A percentile compares a stretch with the other conserved stretches of the same genome.
These are phyloP conservation scores for Colletotrichum sp. DNA, from an alignment of 2,329 filamentous ascomycete genomes.

Conservation along the genomic window DNA sequence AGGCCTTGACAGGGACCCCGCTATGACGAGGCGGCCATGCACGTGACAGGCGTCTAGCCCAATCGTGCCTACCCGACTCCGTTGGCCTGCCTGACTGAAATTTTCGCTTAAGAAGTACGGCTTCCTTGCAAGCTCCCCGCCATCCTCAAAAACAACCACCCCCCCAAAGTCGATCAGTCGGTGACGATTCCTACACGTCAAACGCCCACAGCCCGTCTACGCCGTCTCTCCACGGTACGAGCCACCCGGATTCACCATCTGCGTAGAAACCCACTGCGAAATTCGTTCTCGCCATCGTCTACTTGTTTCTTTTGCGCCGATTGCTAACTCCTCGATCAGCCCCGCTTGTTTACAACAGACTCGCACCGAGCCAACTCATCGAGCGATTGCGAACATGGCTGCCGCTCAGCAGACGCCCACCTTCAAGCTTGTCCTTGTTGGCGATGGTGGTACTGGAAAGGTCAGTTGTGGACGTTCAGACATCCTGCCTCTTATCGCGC, in stretches of 20 bases:
- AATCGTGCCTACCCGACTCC: constrained; percentile 21
- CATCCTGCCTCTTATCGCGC: not conserved
- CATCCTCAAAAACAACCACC: constrained; percentile 42
- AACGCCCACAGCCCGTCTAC: constrained; percentile 10
- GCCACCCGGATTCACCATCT: not conserved
- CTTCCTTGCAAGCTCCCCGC: constrained; percentile 45
- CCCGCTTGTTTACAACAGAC: constrained; percentile 54
- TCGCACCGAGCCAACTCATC: constrained; percentile 27
- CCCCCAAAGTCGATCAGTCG: constrained; percentile 40
- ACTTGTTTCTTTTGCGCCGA: not conserved
- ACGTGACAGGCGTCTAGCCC: constrained; percentile 18
- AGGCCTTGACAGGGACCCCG: not conserved
- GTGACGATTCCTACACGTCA: constrained; percentile 39
- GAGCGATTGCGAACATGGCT: constrained; percentile 64
- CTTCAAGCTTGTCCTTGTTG: constrained; percentile 99
- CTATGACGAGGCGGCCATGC: constrained; percentile 19
- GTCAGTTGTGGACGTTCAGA: constrained; percentile 46
- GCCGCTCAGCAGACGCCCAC: constrained; percentile 69
- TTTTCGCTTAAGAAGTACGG: constrained; percentile 42
- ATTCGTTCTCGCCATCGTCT: constrained; percentile 13
- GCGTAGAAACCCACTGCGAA: constrained; percentile 7
- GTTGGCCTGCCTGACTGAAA: constrained; percentile 38
- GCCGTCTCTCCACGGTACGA: not conserved
- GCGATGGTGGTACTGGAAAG: constrained; percentile 99
- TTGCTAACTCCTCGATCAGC: constrained; percentile 25